Evolutionary conservation across 208 protist genomes (phyloP), one percentile per base, ranked within the genome.

Genomic region (Acanthamoeba castellanii): DNA sequence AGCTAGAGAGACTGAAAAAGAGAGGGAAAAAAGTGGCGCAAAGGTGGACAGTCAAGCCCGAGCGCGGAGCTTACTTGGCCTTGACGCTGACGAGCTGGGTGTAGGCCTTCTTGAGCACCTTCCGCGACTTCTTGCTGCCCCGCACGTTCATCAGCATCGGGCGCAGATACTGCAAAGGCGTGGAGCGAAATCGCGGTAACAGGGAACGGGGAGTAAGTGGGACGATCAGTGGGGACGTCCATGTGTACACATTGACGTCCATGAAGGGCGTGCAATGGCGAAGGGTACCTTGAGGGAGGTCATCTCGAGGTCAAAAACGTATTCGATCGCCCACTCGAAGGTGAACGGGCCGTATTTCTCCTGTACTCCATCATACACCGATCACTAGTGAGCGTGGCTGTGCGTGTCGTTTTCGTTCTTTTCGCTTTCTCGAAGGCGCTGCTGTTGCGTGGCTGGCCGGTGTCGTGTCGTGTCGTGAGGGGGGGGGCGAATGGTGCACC

Each of bases 41-140:
- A n/a, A n/a, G 2, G 37, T 42, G 37, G 37, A 42, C 37, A 42
- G 37, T 42, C 37, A 1, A 3, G 37, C 37, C n/a, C n/a, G 37
- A 1, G 37, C 37, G 37, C 37, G 6, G 37, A 4, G 37, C 37
- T 22, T 47, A 78, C 30, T 78, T 78, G 70, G 70, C 70, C 70
- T 78, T 78, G 70, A 47, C 16, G 70, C 70, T 78, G 3, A 42
- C 30, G 70, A 78, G 70, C 70, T 78, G 70, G 16, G 70, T 47
- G 70, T 78, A 78, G 70, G 70, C 70, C 70, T 78, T 78, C 70
- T 78, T 78, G 70, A 78, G 70, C 14, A 78, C 70, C 30, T 78
- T 78, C 34, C 70, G 32, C 70, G 70, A 22, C 70, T 78, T 78
- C 70, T 78, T 78, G 70, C 70, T 78, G 37, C 70, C 70, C 37